Conservation (phyloP, 2,329 filamentous ascomycete species). For the Bisporella sp. region DNA sequence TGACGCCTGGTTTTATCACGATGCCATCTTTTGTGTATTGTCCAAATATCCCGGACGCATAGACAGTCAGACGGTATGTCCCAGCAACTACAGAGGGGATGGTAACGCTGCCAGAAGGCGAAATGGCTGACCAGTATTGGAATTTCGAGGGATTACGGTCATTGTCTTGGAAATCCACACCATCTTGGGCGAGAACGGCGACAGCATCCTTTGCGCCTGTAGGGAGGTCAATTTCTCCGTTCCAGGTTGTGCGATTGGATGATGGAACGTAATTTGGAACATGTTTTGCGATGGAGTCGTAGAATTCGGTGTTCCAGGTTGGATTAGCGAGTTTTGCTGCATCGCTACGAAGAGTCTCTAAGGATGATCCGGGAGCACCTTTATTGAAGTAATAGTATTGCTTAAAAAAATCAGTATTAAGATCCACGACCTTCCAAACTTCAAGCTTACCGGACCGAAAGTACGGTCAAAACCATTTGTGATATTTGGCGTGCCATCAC, state of each 20-base stretch:
- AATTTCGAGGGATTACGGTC: constrained; percentile 45
- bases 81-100: constrained; percentile 50
- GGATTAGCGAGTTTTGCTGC: constrained; percentile 44
- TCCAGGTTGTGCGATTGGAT: constrained; percentile 41
- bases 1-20: constrained; percentile 33
- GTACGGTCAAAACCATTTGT: constrained; percentile 58
- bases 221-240: constrained; percentile 45
- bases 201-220: constrained; percentile 42
- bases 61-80: constrained; percentile 55
- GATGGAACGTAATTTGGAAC: constrained; percentile 53
- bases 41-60: constrained; percentile 55
- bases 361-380: constrained; percentile 36
- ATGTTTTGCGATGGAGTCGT: constrained; percentile 53
- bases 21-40: constrained; percentile 47
- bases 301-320: constrained; percentile 52
- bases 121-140: constrained; percentile 55
- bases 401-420: constrained; percentile 7
- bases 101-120: constrained; percentile 36
- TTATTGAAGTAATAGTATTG: constrained; percentile 59
- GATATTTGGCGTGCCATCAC: constrained; percentile 56
- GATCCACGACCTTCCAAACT: background rate
- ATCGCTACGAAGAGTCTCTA: constrained; percentile 44
- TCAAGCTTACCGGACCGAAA: constrained; percentile 43
- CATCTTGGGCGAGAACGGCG: constrained; percentile 46
- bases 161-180: constrained; percentile 52